These are phyloP conservation scores for Phytophthora gonapodyides DNA, from an alignment of 352 stramenopile genomes.

Conservation along the genomic window DNA sequence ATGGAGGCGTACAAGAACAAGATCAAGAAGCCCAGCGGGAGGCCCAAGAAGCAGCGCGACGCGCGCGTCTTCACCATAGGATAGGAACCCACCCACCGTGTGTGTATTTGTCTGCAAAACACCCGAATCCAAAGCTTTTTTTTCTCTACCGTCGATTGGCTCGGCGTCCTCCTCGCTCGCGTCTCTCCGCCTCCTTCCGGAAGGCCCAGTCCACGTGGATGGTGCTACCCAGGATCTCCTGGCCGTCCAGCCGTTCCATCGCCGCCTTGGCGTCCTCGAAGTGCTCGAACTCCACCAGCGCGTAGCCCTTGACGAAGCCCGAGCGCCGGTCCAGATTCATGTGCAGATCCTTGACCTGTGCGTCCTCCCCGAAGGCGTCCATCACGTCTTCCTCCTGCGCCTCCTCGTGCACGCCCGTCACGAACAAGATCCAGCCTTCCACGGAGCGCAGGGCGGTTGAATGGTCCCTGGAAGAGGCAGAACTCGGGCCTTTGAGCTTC, in stretches of 20 bases:
- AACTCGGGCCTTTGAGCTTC: constrained; percentile 48
- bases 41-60: constrained; percentile 77
- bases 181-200: constrained; percentile 49
- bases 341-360: constrained; percentile 96
- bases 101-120: too few species aligned
- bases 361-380: constrained; percentile 95
- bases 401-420: constrained; percentile 95
- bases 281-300: constrained; percentile 93
- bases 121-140: background rate
- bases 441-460: constrained; percentile 81
- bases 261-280: constrained; percentile 91
- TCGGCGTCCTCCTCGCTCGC: constrained; percentile 40
- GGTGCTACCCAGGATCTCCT: constrained; percentile 88
- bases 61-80: constrained; percentile 76
- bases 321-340: constrained; percentile 95
- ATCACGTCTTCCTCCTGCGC: constrained; percentile 96
- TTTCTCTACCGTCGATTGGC: constrained; percentile 50
- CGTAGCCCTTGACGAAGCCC: constrained; percentile 97
- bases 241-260: constrained; percentile 93
- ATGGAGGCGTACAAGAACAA: constrained; percentile 88
- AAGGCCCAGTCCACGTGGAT: constrained; percentile 97
- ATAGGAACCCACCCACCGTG: constrained; percentile 25
- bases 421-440: constrained; percentile 97
- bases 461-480: constrained; percentile 33
- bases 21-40: constrained; percentile 82